Percentiles rank a stretch among this genome's conserved stretches.
phyloP scores from a whole-genome alignment of 2,329 filamentous ascomycete genomes.

The Ophiocordyceps sinensis region DNA sequence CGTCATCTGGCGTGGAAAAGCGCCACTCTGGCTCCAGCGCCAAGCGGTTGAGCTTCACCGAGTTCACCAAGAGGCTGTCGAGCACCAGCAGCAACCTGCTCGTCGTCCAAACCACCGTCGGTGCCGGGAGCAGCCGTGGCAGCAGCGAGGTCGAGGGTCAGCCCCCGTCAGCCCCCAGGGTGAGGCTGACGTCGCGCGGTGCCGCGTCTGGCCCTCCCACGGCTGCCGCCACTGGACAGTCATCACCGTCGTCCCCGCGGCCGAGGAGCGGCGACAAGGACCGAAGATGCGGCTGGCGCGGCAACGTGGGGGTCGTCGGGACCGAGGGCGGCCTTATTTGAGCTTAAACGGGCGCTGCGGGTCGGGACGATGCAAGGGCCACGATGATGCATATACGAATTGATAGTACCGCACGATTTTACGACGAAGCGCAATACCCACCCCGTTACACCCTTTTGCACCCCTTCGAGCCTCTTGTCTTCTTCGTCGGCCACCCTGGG shows the following conservation, averaged over 20 bases:
- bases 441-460: not conserved
- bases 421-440: not conserved
- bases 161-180: conserved; percentile 18
- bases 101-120: conserved; percentile 42
- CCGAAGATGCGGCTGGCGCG: conserved; percentile 40
- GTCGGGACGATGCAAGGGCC: not conserved
- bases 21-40: conserved; percentile 37
- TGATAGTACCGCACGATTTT: conserved; percentile 1
- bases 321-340: conserved; percentile 40
- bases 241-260: conserved; percentile 9
- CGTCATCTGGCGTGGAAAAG: conserved; percentile 24
- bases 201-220: conserved; percentile 11
- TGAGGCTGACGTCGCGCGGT: conserved; percentile 28
- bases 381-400: not conserved
- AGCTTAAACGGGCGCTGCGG: conserved; percentile 5
- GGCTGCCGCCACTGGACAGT: conserved; percentile 14
- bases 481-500: no score
- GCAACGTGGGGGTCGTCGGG: conserved; percentile 37
- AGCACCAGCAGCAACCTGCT: conserved; percentile 45
- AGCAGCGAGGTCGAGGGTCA: conserved; percentile 31
- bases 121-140: conserved; percentile 14
- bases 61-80: conserved; percentile 45
- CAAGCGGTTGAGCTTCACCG: conserved; percentile 46
- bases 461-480: no score
- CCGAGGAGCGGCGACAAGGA: conserved; percentile 21